Evolutionary conservation across 164 flowering plant genomes (phyloP).

Genomic region (Tetrastigma voinierianum): DNA sequence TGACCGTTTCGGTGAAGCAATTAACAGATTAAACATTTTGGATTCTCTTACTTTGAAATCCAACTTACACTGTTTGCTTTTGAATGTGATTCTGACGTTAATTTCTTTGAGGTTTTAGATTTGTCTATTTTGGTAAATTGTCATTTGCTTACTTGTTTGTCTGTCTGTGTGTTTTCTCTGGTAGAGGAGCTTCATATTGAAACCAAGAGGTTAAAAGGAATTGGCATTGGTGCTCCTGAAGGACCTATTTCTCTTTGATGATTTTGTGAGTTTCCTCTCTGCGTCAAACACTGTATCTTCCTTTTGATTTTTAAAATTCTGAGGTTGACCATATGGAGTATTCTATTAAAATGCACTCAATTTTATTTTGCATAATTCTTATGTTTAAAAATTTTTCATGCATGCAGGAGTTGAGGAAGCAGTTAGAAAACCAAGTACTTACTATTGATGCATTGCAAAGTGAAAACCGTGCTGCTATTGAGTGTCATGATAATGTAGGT

Average conservation of each 20-base stretch:
- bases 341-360: too few relatives aligned
- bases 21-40: too few relatives aligned
- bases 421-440: constrained; percentile 69
- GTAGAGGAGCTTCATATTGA: constrained; percentile 63
- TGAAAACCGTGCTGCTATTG: constrained; percentile 53
- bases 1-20: too few relatives aligned
- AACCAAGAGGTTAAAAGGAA: constrained; percentile 76
- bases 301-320: not conserved
- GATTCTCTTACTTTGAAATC: not conserved
- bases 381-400: not conserved
- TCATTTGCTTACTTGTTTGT: constrained; percentile 10
- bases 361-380: too few relatives aligned
- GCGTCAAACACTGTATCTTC: constrained; percentile 79
- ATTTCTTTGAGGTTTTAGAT: not conserved
- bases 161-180: constrained; percentile 13
- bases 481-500: constrained; percentile 76
- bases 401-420: constrained; percentile 86
- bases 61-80: not conserved
- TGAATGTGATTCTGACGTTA: not conserved
- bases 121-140: not conserved
- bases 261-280: constrained; percentile 93
- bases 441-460: constrained; percentile 60
- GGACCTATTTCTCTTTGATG: constrained; percentile 98
- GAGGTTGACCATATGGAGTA: not conserved
- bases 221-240: constrained; percentile 92